phyloP scores from a whole-genome alignment of 495 filamentous ascomycete genomes.

The Stereocaulon alpinum region DNA sequence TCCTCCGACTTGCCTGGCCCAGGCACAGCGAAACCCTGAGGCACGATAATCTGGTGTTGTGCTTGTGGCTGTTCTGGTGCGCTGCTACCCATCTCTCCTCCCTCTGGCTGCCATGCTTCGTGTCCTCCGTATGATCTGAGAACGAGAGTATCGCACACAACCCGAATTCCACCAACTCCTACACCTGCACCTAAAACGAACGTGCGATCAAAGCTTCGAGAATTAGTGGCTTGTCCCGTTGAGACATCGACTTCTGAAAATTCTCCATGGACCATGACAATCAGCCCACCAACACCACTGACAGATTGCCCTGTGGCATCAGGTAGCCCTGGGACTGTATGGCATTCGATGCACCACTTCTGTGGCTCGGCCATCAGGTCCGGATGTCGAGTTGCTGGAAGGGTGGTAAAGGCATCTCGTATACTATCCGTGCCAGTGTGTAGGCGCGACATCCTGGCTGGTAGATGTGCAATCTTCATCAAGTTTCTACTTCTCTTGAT shows the following conservation, averaged over 20 bases:
- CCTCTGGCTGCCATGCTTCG: constrained; percentile 46
- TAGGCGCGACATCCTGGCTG: constrained; percentile 50
- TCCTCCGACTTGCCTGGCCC: constrained; percentile 32
- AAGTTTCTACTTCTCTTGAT: constrained; percentile 77
- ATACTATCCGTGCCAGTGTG: constrained; percentile 59
- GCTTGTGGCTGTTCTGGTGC: constrained; percentile 18
- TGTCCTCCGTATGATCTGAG: constrained; percentile 56
- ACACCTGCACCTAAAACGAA: constrained; percentile 74
- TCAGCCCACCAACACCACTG: constrained; percentile 61
- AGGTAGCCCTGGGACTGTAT: constrained; percentile 58
- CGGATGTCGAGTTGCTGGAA: constrained; percentile 71
- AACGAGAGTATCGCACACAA: constrained; percentile 69
- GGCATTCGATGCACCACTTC: constrained; percentile 75
- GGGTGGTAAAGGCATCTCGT: constrained; percentile 49
- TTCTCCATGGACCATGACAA: constrained; percentile 71
- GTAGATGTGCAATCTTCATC: constrained; percentile 49
- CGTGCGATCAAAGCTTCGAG: constrained; percentile 73
- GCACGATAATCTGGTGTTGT: constrained; percentile 15
- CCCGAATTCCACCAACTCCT: constrained; percentile 51
- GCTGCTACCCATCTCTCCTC: constrained; percentile 25
- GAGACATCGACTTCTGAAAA: constrained; percentile 63
- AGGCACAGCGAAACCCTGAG: constrained; percentile 35
- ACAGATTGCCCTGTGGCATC: constrained; percentile 57
- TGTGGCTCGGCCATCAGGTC: constrained; percentile 47
- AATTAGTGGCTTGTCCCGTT: constrained; percentile 39